Evolutionary conservation across 495 filamentous ascomycete genomes (phyloP).

Genomic region (Penicillium maclennaniae): DNA sequence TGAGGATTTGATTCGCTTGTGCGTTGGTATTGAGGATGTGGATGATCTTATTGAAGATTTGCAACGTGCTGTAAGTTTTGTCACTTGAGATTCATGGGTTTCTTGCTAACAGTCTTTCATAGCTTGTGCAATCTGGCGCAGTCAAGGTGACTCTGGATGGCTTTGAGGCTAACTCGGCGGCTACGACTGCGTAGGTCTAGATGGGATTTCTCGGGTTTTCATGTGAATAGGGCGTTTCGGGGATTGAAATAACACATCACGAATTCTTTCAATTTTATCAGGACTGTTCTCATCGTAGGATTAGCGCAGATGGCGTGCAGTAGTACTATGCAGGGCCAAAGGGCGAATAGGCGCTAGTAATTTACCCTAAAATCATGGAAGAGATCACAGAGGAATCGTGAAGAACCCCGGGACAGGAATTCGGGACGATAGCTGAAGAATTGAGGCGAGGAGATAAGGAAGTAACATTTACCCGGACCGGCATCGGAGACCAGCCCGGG

Average conservation of each 20-base stretch:
- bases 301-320: neutral
- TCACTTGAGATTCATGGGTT: no score
- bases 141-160: constrained; percentile 79
- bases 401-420: no score
- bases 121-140: constrained; percentile 92
- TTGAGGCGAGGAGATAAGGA: constrained; percentile 8
- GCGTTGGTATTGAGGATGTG: constrained; percentile 93
- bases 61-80: constrained; percentile 71
- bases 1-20: constrained; percentile 92
- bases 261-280: neutral
- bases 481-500: constrained; percentile 35
- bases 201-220: neutral
- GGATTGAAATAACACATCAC: constrained; percentile 11
- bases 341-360: neutral
- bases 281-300: neutral
- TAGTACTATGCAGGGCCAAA: neutral
- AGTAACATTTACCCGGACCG: constrained; percentile 29
- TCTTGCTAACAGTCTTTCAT: constrained; percentile 19
- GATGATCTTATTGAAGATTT: constrained; percentile 94
- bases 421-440: neutral
- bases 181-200: constrained; percentile 9
- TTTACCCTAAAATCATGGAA: neutral
- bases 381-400: neutral
- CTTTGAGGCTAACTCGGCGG: constrained; percentile 48
- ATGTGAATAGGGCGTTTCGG: constrained; percentile 22